Conservation (phyloP, 2,329 filamentous ascomycete species). For the Talaromyces sp. region DNA sequence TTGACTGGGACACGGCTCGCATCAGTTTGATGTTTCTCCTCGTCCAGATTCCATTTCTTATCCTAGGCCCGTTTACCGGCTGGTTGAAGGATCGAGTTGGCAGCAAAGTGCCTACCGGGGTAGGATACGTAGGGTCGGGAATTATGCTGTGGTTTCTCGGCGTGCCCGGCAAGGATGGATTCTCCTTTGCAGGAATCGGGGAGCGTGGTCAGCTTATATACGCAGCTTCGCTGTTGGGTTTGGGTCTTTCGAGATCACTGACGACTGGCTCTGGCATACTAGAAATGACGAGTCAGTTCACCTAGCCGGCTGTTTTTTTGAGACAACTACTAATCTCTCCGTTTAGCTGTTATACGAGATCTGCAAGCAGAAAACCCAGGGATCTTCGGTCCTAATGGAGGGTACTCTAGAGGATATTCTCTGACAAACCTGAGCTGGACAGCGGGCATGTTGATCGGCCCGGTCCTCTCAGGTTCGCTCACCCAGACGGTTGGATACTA, state of each 20-base stretch:
- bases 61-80: constrained; percentile 56
- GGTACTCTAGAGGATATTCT: constrained; percentile 8
- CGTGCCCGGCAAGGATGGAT: constrained; percentile 22
- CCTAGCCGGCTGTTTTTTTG: too few species aligned
- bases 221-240: constrained; percentile 12
- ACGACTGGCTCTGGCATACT: constrained; percentile 24
- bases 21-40: constrained; percentile 54
- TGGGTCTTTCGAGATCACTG: constrained; percentile 20
- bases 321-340: background rate
- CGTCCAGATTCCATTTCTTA: constrained; percentile 53
- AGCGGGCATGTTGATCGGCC: constrained; percentile 5
- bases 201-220: constrained; percentile 20
- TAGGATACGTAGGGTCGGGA: constrained; percentile 20
- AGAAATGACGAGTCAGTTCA: constrained; percentile 24
- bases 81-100: constrained; percentile 31
- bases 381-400: constrained; percentile 10
- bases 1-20: constrained; percentile 50
- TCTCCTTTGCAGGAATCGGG: constrained; percentile 20
- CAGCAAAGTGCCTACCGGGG: constrained; percentile 18
- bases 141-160: constrained; percentile 24
- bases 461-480: constrained; percentile 5
- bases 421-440: constrained; percentile 11
- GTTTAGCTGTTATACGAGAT: constrained; percentile 6
- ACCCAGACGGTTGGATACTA: constrained; percentile 7
- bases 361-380: constrained; percentile 2